These are phyloP conservation scores for Thalassiosira mediterranea DNA, from an alignment of 352 stramenopile genomes.

Conservation along the genomic window DNA sequence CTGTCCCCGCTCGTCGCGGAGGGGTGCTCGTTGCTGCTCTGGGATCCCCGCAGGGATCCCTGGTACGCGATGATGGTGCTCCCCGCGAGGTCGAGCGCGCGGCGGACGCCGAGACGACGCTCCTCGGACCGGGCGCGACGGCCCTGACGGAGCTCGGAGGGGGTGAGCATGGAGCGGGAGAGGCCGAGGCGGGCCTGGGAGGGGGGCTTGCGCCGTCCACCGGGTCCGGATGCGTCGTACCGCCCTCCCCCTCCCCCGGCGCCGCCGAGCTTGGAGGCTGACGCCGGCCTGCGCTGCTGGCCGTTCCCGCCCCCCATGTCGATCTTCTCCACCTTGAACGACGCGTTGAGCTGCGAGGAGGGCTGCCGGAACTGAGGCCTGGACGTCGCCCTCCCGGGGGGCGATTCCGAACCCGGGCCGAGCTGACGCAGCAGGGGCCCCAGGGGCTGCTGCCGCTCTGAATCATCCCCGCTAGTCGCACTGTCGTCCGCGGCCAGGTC, in stretches of 20 bases:
- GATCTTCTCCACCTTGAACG: slow-evolving; percentile 2
- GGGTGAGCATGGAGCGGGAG: slow-evolving; percentile 3
- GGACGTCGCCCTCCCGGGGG: too few relatives aligned
- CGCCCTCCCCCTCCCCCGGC: not conserved
- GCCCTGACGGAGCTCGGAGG: not conserved
- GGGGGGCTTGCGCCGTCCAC: not conserved
- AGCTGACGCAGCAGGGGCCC: too few relatives aligned
- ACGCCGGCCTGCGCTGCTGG: not conserved
- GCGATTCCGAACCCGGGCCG: too few relatives aligned
- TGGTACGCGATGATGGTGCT: slow-evolving; percentile 59
- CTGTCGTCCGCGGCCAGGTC: too few relatives aligned
- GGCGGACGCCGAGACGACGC: slow-evolving; percentile 58
- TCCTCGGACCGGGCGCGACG: not conserved
- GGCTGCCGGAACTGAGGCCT: too few relatives aligned
- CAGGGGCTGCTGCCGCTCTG: too few relatives aligned
- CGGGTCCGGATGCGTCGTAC: not conserved
- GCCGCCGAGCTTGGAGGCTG: not conserved
- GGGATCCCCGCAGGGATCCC: not conserved
- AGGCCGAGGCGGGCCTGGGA: not conserved
- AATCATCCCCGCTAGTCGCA: too few relatives aligned
- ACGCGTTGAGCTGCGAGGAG: too few relatives aligned
- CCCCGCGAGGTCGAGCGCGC: slow-evolving; percentile 71
- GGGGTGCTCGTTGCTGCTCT: not conserved
- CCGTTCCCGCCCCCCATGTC: not conserved
- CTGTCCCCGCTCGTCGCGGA: too few relatives aligned